Conservation (phyloP, 352 stramenopile genomes). For the Phytopythium boreale region DNA sequence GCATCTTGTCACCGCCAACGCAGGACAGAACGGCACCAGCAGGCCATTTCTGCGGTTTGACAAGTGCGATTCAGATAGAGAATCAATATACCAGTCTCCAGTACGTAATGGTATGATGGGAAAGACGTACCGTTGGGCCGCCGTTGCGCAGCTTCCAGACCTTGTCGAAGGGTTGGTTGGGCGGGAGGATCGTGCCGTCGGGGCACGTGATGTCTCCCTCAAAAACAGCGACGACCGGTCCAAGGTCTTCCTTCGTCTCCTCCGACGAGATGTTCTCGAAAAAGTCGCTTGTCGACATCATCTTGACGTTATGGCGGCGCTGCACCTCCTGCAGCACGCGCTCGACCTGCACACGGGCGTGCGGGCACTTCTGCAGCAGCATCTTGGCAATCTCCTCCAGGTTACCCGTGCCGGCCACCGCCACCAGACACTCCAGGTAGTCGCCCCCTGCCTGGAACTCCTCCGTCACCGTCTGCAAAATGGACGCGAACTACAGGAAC, state of each 20-base stretch:
- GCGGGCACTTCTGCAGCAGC: slow-evolving; percentile 69
- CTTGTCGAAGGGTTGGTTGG: slow-evolving; percentile 75
- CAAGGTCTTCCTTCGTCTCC: slow-evolving; percentile 68
- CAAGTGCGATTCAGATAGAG: background rate
- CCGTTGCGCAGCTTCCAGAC: slow-evolving; percentile 87
- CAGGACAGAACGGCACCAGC: slow-evolving; percentile 62
- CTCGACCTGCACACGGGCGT: slow-evolving; percentile 69
- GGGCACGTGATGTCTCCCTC: slow-evolving; percentile 84
- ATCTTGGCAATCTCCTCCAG: slow-evolving; percentile 75
- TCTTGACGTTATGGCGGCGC: slow-evolving; percentile 62
- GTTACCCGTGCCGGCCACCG: slow-evolving; percentile 41
- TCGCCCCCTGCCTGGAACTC: slow-evolving; percentile 57
- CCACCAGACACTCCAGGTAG: slow-evolving; percentile 52
- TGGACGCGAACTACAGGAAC: slow-evolving; percentile 36
- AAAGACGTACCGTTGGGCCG: slow-evolving; percentile 33
- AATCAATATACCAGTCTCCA: background rate
- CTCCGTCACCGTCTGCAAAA: slow-evolving; percentile 62
- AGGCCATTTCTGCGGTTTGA: slow-evolving; percentile 52
- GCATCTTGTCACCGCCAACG: slow-evolving; percentile 74
- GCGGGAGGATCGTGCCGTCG: slow-evolving; percentile 74
- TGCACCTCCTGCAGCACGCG: slow-evolving; percentile 72
- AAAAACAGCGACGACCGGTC: slow-evolving; percentile 76
- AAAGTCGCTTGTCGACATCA: slow-evolving; percentile 66
- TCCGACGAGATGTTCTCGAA: slow-evolving; percentile 71
- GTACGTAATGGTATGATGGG: background rate